These are phyloP conservation scores for Endocarpon pusillum DNA, from an alignment of 495 filamentous ascomycete species.

Conservation along the genomic window DNA sequence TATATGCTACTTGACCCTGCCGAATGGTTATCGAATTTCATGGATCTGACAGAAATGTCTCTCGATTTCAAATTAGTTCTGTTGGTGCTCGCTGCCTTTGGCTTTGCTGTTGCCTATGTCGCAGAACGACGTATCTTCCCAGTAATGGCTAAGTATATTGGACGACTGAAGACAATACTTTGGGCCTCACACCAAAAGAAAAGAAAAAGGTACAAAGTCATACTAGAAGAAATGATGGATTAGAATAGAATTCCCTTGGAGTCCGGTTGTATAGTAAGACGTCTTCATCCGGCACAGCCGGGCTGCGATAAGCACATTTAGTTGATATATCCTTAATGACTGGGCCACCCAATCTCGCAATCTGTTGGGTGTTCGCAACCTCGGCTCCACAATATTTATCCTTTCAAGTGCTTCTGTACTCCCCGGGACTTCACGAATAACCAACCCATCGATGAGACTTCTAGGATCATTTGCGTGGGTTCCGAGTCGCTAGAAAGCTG, in stretches of 20 bases:
- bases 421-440: too few species aligned
- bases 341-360: too few species aligned
- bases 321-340: too few species aligned
- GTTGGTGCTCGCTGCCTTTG: conserved; percentile 45
- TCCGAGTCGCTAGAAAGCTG: too few species aligned
- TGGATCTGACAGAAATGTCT: conserved; percentile 72
- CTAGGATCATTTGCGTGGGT: too few species aligned
- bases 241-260: conserved; percentile 11
- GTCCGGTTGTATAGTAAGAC: too few species aligned
- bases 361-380: too few species aligned
- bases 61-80: conserved; percentile 53
- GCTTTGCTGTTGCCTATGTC: conserved; percentile 47
- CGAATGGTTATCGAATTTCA: conserved; percentile 46
- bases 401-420: too few species aligned
- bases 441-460: too few species aligned
- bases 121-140: conserved; percentile 58
- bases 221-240: conserved; percentile 55
- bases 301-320: too few species aligned
- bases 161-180: conserved; percentile 34
- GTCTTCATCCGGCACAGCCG: too few species aligned
- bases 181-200: conserved; percentile 46
- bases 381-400: too few species aligned
- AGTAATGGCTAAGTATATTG: conserved; percentile 48
- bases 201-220: conserved; percentile 73
- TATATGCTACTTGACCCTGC: conserved; percentile 69